Base-by-base conservation (phyloP, 1,284 basidiomycete species). In the Ceratobasidium sp. region DNA sequence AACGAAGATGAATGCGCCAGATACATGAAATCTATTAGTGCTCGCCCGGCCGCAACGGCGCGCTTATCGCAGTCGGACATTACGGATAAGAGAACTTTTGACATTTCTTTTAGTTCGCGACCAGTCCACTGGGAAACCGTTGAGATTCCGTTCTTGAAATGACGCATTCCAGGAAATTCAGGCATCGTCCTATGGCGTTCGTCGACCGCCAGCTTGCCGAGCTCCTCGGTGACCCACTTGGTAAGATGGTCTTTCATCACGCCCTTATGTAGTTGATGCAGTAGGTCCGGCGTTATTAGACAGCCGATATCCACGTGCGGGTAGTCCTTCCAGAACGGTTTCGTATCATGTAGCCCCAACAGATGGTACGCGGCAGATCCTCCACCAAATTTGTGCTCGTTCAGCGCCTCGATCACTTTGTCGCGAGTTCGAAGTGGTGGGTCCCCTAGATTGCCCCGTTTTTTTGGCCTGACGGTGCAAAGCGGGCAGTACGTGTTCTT, bases 1-100 rank as follows among this genome's bases (percentile, higher is more conserved):
- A 67, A 31, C 2, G 50, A 50, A 8, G 60, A 48, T 1, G 11
- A 67, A 57, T 77, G 76, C 1, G 62, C 36, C 0, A 50, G 29
- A 65, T 47, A 82, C 8, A 84, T 76, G 74, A 85, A 85, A 72
- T 85, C 82, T 0, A 85, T 79, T 0, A 84, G 9, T 1, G 80
- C 78, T 0, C 76, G 65, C 1, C 75, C 77, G 4, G 77, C 78
- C 3, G 24, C 15, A 1, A 80, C 54, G 11, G 78, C 77, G 11
- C 60, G 29, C 0, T 41, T 14, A 0, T 66, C 74, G 0, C 29
- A 24, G 1, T 77, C 81, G 11, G 60, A 54, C 2, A 82, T 74
- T 17, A 82, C 54, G 1, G 80, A 80, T 6, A 84, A 78, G 9
- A 85, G 76, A 27, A 83, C 78, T n/a, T n/a, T n/a, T n/a, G n/a